Conservation (phyloP, 352 stramenopile species). For the Pythium sp. region DNA sequence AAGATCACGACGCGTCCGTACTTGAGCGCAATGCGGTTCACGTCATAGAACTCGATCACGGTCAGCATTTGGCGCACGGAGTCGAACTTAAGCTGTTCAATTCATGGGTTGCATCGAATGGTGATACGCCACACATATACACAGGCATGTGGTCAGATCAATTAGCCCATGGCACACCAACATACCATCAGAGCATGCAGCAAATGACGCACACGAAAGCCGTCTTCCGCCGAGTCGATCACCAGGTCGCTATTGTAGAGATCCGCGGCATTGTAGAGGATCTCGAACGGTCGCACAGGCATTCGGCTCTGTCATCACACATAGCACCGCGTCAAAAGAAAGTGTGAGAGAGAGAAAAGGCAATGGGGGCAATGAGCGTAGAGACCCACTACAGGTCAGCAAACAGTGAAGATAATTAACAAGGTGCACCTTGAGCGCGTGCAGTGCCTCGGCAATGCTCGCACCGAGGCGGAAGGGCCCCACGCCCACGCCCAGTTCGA, state of each 20-base stretch:
- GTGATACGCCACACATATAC: not conserved
- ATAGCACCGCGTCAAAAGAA: not conserved
- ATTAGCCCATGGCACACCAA: not conserved
- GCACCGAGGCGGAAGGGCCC: conserved; percentile 76
- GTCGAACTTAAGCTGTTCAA: conserved; percentile 60
- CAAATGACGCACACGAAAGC: conserved; percentile 42
- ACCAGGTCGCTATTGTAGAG: conserved; percentile 61
- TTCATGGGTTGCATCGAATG: not conserved
- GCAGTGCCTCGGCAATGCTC: conserved; percentile 67
- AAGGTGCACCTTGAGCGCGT: conserved; percentile 65
- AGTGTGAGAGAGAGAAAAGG: not conserved
- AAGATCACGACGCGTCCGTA: conserved; percentile 85
- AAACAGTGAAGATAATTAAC: not conserved
- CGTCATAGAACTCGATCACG: conserved; percentile 74
- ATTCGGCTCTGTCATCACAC: conserved; percentile 45
- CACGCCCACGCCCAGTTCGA: conserved; percentile 73
- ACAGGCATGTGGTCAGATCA: not conserved
- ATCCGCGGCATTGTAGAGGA: conserved; percentile 65
- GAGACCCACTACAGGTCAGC: not conserved
- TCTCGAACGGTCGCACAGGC: conserved; percentile 72
- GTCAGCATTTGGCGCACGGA: conserved; percentile 63
- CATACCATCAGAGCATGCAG: not conserved
- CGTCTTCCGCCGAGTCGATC: conserved; percentile 71
- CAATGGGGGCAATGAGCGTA: not conserved
- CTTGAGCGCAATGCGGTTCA: conserved; percentile 76